phyloP scores from a whole-genome alignment of 2,329 filamentous ascomycete genomes.

The Pseudogymnoascus sp. region DNA sequence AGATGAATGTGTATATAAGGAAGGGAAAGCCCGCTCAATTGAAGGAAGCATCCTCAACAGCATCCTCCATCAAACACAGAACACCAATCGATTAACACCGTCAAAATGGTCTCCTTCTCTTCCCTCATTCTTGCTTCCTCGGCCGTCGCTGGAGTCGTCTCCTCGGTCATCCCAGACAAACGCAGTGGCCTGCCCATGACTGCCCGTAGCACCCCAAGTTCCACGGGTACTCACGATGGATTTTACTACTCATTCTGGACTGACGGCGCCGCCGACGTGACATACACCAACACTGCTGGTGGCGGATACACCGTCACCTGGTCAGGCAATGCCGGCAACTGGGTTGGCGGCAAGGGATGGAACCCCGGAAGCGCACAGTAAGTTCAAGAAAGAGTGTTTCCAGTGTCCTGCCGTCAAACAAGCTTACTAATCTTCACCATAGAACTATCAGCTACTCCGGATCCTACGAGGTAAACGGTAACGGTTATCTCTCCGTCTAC shows the following conservation, averaged over 20 bases:
- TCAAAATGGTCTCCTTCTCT: conserved; percentile 18
- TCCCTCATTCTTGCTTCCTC: conserved; percentile 16
- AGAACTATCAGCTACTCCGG: conserved; percentile 37
- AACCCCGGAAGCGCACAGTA: conserved; percentile 31
- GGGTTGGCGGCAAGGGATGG: conserved; percentile 45
- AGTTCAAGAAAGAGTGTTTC: background rate
- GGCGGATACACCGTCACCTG: conserved; percentile 45
- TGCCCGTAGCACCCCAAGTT: conserved; percentile 33
- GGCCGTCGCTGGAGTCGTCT: conserved; percentile 13
- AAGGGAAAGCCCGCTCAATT: background rate
- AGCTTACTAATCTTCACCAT: background rate
- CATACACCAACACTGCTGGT: conserved; percentile 46
- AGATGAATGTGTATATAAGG: background rate
- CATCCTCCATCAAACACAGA: background rate
- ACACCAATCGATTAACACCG: background rate
- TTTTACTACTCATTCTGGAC: conserved; percentile 57
- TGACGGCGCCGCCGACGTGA: conserved; percentile 42
- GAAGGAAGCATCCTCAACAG: background rate
- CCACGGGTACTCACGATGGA: conserved; percentile 46
- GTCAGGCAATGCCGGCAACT: conserved; percentile 38
- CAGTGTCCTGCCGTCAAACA: background rate
- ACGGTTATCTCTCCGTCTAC: conserved; percentile 48
- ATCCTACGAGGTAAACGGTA: conserved; percentile 34
- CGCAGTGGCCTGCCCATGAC: background rate
- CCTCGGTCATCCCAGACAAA: conserved; percentile 2